Evolutionary conservation across 495 filamentous ascomycete species (phyloP).

Genomic region (Penicillium malachiteum): DNA sequence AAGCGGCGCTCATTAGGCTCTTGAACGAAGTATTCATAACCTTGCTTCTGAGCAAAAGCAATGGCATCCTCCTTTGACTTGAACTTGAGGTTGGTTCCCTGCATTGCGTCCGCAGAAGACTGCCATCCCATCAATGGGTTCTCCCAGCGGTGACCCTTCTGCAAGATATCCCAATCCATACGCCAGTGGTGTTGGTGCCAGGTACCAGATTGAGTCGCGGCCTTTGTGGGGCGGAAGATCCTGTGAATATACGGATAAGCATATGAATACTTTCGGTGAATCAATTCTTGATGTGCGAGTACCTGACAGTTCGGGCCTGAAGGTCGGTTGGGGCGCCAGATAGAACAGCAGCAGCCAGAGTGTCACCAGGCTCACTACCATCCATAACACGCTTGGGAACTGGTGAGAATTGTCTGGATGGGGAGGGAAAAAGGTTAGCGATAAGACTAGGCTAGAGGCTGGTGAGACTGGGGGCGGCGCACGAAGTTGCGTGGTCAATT

Average conservation of each 20-base stretch:
- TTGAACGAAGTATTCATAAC: conserved; percentile 98
- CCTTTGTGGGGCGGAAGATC: conserved; percentile 86
- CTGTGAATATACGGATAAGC: conserved; percentile 46
- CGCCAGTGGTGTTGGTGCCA: conserved; percentile 84
- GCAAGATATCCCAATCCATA: conserved; percentile 96
- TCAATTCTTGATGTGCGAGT: conserved; percentile 22
- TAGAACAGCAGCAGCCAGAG: conserved; percentile 76
- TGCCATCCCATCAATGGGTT: conserved; percentile 99
- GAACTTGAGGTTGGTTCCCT: conserved; percentile 88
- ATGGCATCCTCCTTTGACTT: conserved; percentile 94
- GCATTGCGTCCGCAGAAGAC: conserved; percentile 88
- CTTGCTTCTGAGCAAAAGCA: conserved; percentile 93
- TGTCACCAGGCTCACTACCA: conserved; percentile 77
- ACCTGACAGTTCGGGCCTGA: conserved; percentile 92
- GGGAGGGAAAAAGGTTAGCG: conserved; percentile 21
- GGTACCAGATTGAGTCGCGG: conserved; percentile 89
- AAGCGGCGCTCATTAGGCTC: conserved; percentile 88
- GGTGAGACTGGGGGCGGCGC: conserved; percentile 26
- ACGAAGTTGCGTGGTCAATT: conserved; percentile 82
- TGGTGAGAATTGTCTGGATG: conserved; percentile 75
- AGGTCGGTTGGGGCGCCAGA: conserved; percentile 93
- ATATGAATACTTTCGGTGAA: not conserved
- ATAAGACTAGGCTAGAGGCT: conserved; percentile 3
- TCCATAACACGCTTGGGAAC: conserved; percentile 85
- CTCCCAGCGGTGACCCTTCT: conserved; percentile 92